Percentiles rank a stretch among this genome's conserved stretches.
Evolutionary conservation across 768 basidiomycete species (phyloP).

Genomic region (Trametes cingulata): DNA sequence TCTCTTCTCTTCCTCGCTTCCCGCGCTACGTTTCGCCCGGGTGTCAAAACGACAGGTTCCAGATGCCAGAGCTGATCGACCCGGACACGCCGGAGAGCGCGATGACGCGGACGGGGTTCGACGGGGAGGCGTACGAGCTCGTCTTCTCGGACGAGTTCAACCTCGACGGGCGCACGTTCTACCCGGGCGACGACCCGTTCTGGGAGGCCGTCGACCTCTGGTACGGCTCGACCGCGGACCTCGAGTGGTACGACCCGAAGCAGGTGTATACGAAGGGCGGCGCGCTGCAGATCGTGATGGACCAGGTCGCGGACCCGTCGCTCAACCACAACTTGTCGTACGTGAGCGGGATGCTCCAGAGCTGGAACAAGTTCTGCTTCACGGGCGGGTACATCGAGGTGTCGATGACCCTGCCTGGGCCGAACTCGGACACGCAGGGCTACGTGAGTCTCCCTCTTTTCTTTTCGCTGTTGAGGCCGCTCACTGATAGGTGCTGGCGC

Average conservation of each 20-base stretch:
- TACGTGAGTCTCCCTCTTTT: slow-evolving; percentile 38
- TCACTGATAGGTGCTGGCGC: neutral
- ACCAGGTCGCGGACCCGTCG: slow-evolving; percentile 37
- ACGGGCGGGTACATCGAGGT: slow-evolving; percentile 77
- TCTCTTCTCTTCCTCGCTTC: too few relatives aligned
- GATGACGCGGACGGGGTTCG: slow-evolving; percentile 65
- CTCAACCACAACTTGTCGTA: slow-evolving; percentile 61
- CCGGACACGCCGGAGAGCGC: slow-evolving; percentile 62
- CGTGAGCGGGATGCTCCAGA: slow-evolving; percentile 78
- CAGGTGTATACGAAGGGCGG: slow-evolving; percentile 70
- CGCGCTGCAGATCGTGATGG: slow-evolving; percentile 68
- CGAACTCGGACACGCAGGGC: slow-evolving; percentile 49
- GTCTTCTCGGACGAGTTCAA: slow-evolving; percentile 73
- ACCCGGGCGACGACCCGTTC: slow-evolving; percentile 63
- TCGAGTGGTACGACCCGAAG: slow-evolving; percentile 75
- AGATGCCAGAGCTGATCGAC: slow-evolving; percentile 68
- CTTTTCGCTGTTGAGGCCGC: neutral
- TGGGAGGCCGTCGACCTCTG: slow-evolving; percentile 76
- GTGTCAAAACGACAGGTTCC: slow-evolving; percentile 32
- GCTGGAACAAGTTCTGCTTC: slow-evolving; percentile 92
- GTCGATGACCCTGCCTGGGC: slow-evolving; percentile 57
- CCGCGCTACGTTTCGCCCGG: too few relatives aligned
- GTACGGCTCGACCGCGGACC: slow-evolving; percentile 69
- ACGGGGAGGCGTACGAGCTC: slow-evolving; percentile 66
- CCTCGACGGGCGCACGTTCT: slow-evolving; percentile 50